phyloP scores from a whole-genome alignment of 1,284 basidiomycete species.

The Heterobasidion occidentale region DNA sequence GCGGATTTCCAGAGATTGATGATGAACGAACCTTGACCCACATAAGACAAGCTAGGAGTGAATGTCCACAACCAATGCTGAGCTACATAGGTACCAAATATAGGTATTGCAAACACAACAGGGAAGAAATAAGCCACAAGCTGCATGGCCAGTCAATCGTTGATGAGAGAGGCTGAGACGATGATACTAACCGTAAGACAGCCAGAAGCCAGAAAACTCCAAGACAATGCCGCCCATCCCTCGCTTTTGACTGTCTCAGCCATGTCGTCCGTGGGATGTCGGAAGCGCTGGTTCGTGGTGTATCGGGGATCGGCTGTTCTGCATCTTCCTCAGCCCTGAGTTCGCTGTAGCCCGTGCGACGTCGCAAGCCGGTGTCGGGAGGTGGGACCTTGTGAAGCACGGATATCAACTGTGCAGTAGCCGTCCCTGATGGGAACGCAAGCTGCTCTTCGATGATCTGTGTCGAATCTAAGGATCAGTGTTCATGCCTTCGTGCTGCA shows the following conservation, averaged over 20 bases:
- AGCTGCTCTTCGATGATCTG: constrained; percentile 92
- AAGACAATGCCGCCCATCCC: constrained; percentile 67
- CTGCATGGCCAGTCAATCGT: constrained; percentile 28
- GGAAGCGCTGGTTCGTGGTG: neutral
- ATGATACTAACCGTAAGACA: constrained; percentile 59
- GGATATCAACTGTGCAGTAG: constrained; percentile 91
- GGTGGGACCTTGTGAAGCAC: constrained; percentile 79
- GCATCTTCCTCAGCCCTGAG: constrained; percentile 28
- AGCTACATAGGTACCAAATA: constrained; percentile 86
- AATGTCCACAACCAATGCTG: constrained; percentile 92
- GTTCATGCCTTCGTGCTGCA: neutral
- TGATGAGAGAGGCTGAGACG: neutral
- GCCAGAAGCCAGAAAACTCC: constrained; percentile 71
- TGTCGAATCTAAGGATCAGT: neutral
- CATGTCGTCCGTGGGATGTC: constrained; percentile 24
- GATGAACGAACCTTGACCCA: constrained; percentile 67
- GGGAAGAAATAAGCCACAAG: constrained; percentile 82
- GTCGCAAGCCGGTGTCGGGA: constrained; percentile 45
- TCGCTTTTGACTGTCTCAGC: constrained; percentile 40
- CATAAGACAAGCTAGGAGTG: constrained; percentile 85
- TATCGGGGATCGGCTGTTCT: constrained; percentile 16
- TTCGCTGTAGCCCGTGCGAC: constrained; percentile 46
- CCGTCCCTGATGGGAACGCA: constrained; percentile 92
- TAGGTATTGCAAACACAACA: constrained; percentile 82
- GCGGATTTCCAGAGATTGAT: neutral